Evolutionary conservation across 352 stramenopile species (phyloP).

Genomic region (Globisporangium cederbergense): DNA sequence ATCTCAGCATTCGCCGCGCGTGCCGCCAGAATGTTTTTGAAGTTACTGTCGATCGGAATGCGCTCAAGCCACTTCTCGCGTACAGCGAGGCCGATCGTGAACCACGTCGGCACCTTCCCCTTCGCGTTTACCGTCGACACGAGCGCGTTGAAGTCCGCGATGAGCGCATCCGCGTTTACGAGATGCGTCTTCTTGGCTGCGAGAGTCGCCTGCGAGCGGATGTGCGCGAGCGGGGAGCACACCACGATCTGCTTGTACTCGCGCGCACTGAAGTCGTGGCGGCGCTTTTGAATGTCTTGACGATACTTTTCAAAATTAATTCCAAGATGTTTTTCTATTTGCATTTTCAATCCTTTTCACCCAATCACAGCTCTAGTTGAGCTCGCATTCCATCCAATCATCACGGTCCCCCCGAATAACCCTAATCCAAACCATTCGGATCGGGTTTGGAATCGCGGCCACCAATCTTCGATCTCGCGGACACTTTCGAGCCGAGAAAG

Average conservation of each 20-base stretch:
- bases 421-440: too few species aligned
- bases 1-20: neutral
- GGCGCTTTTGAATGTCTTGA: too few species aligned
- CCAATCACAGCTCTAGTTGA: too few species aligned
- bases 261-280: neutral
- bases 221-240: neutral
- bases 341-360: too few species aligned
- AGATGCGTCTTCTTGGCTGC: neutral
- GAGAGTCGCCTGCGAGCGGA: neutral
- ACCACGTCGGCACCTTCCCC: neutral
- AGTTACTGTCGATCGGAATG: neutral
- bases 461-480: slow-evolving; percentile 9
- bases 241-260: neutral
- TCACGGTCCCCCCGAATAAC: neutral
- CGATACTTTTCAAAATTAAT: too few species aligned
- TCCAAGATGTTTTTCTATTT: too few species aligned
- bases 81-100: neutral
- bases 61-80: neutral
- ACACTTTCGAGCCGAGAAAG: neutral
- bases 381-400: neutral
- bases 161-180: too few species aligned
- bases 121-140: neutral
- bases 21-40: neutral
- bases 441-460: neutral
- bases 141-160: neutral